A percentile compares a stretch with the other conserved stretches of the same genome.
Conservation (phyloP, 345 rosid species). For the Linum trigynum region DNA sequence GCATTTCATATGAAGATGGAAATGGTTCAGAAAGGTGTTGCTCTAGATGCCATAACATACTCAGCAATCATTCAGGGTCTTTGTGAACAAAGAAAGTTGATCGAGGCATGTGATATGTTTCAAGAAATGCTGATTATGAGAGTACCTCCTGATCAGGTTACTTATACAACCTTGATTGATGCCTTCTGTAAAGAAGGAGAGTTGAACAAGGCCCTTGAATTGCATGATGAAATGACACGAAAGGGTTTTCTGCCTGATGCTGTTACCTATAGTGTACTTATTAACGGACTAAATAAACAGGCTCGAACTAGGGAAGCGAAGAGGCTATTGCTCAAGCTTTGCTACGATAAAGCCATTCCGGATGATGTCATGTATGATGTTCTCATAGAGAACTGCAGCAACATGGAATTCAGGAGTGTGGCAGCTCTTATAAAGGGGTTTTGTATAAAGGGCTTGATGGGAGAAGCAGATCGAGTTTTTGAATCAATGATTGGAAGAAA, state of each 20-base stretch:
- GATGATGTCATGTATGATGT: slow-evolving; percentile 51
- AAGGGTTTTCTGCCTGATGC: slow-evolving; percentile 74
- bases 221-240: slow-evolving; percentile 71
- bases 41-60: slow-evolving; percentile 59
- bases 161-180: slow-evolving; percentile 67
- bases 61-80: slow-evolving; percentile 70
- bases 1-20: slow-evolving; percentile 51
- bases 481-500: slow-evolving; percentile 57
- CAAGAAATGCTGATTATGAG: slow-evolving; percentile 51
- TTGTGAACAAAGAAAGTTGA: slow-evolving; percentile 53
- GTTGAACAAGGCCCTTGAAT: slow-evolving; percentile 41
- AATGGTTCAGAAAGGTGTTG: slow-evolving; percentile 55
- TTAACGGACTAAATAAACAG: slow-evolving; percentile 79
- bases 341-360: slow-evolving; percentile 65
- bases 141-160: slow-evolving; percentile 55
- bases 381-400: slow-evolving; percentile 59
- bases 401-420: slow-evolving; percentile 48
- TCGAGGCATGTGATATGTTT: slow-evolving; percentile 64
- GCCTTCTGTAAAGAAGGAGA: slow-evolving; percentile 64
- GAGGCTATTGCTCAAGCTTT: slow-evolving; percentile 70
- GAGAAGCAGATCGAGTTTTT: slow-evolving; percentile 66
- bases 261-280: slow-evolving; percentile 80
- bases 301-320: slow-evolving; percentile 77
- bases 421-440: slow-evolving; percentile 75
- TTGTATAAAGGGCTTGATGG: slow-evolving; percentile 87